phyloP scores from a whole-genome alignment of 495 filamentous ascomycete genomes.

The Penicillium cataractarum region DNA sequence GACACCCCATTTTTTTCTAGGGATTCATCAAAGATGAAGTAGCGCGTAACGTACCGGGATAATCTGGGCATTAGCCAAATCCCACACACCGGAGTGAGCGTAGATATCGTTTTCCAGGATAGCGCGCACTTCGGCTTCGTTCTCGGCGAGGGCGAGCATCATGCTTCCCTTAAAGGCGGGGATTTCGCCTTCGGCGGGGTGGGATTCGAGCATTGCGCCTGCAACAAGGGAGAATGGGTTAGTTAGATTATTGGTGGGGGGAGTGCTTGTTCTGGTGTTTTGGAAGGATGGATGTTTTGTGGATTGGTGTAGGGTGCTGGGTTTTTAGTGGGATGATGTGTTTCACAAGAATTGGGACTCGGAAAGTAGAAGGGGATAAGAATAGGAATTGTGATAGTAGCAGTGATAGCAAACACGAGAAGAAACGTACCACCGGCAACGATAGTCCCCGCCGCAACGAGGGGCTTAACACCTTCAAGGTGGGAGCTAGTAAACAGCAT shows the following conservation, averaged over 20 bases:
- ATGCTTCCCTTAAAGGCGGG: constrained; percentile 72
- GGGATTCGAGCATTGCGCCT: constrained; percentile 74
- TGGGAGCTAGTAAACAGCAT: constrained; percentile 29
- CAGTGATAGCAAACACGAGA: constrained; percentile 2
- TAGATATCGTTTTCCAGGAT: constrained; percentile 75
- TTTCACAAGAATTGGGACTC: too few species aligned
- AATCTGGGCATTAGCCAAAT: constrained; percentile 70
- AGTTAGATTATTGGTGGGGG: neutral
- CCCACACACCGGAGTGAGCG: constrained; percentile 73
- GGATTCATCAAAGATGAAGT: too few species aligned
- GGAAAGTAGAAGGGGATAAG: too few species aligned
- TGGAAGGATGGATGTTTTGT: neutral
- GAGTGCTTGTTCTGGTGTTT: neutral
- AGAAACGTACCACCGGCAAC: constrained; percentile 43
- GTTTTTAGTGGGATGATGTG: neutral
- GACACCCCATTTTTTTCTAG: too few species aligned
- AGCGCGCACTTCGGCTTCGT: constrained; percentile 69
- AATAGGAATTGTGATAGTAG: neutral
- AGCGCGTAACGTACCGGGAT: constrained; percentile 43
- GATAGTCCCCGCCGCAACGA: constrained; percentile 36
- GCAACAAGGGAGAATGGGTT: neutral
- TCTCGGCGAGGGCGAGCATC: constrained; percentile 63
- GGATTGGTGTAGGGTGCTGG: neutral
- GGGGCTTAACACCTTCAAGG: constrained; percentile 39
- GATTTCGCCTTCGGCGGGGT: constrained; percentile 62